phyloP scores from a whole-genome alignment of 306 rosid species.

The Lathyrus sativus region DNA sequence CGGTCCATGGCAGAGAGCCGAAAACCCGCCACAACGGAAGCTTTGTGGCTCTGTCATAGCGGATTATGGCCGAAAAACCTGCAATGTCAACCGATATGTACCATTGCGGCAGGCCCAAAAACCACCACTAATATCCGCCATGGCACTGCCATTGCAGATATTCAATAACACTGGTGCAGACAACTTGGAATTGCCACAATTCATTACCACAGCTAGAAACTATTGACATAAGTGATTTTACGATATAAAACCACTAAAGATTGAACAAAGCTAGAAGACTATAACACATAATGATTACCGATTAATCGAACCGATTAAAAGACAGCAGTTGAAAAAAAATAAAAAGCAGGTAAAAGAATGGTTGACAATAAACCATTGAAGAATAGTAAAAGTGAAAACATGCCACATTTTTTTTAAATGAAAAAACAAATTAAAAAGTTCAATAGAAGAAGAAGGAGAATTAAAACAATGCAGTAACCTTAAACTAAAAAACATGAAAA shows the following conservation, averaged over 20 bases:
- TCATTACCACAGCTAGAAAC: too few species aligned
- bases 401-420: not conserved
- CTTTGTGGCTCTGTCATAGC: too few species aligned
- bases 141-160: too few species aligned
- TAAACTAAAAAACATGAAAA: not conserved
- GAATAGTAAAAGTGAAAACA: not conserved
- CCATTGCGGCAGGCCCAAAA: too few species aligned
- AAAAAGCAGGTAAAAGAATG: not conserved
- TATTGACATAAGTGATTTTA: not conserved
- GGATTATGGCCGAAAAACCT: too few species aligned
- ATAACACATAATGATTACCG: not conserved
- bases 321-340: not conserved
- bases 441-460: not conserved
- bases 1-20: too few species aligned
- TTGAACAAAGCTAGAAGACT: not conserved
- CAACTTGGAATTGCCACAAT: too few species aligned
- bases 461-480: constrained; percentile 1
- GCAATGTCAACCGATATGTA: too few species aligned
- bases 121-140: too few species aligned
- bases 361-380: not conserved
- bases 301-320: not conserved
- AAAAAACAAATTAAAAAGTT: not conserved
- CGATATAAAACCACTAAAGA: not conserved
- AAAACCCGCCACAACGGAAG: too few species aligned
- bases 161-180: too few species aligned